These are phyloP conservation scores for Scortechinia acanthostroma DNA, from an alignment of 2,329 filamentous ascomycete genomes.

Conservation along the genomic window DNA sequence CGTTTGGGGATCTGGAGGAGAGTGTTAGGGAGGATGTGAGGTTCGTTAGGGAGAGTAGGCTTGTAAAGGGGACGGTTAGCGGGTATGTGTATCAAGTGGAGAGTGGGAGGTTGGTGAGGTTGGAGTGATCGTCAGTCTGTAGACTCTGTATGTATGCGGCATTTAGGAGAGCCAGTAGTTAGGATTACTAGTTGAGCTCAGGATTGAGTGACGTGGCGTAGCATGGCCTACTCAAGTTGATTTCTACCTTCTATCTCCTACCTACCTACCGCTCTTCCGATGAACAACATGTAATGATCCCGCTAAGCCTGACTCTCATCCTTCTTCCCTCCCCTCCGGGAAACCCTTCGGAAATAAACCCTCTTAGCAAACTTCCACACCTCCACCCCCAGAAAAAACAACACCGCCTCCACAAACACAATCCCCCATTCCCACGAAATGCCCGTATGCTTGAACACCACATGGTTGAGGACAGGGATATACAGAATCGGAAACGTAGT, in stretches of 20 bases:
- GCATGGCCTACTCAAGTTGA: no score
- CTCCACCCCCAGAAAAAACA: slow-evolving; percentile 54
- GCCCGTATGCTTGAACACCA: slow-evolving; percentile 51
- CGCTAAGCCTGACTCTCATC: background rate
- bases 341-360: slow-evolving; percentile 25
- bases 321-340: slow-evolving; percentile 8
- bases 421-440: slow-evolving; percentile 60
- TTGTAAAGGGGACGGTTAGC: slow-evolving; percentile 51
- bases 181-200: no score
- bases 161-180: no score
- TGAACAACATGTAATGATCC: no score
- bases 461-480: slow-evolving; percentile 49
- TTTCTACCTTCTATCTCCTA: no score
- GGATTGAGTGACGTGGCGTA: no score
- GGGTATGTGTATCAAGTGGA: slow-evolving; percentile 77
- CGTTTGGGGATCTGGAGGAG: slow-evolving; percentile 56
- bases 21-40: slow-evolving; percentile 62
- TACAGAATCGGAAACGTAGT: slow-evolving; percentile 43
- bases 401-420: slow-evolving; percentile 39
- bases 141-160: no score
- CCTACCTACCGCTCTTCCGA: no score
- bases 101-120: slow-evolving; percentile 47
- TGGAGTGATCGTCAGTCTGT: no score
- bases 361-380: slow-evolving; percentile 52
- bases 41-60: slow-evolving; percentile 47